A percentile compares a stretch with the other conserved stretches of the same genome.
These are phyloP conservation scores for Boletales sp. DNA, from an alignment of 768 basidiomycete genomes.

Conservation along the genomic window DNA sequence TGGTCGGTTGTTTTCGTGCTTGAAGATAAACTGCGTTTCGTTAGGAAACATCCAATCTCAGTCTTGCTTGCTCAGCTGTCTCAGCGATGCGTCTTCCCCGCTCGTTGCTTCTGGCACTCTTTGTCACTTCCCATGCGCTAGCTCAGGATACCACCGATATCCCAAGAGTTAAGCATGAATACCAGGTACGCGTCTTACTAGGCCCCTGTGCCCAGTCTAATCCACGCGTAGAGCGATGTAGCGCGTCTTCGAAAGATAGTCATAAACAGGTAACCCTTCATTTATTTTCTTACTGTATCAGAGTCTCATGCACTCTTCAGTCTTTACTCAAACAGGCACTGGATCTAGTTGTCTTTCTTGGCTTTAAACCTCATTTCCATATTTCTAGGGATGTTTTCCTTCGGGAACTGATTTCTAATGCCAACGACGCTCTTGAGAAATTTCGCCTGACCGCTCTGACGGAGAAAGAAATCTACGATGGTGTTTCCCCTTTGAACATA, in stretches of 20 bases:
- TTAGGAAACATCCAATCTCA: slow-evolving; percentile 1
- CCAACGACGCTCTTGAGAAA: slow-evolving; percentile 97
- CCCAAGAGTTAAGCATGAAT: slow-evolving; percentile 59
- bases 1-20: background rate
- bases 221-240: slow-evolving; percentile 73
- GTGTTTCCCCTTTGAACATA: slow-evolving; percentile 76
- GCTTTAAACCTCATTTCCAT: slow-evolving; percentile 1
- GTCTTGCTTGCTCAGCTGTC: background rate
- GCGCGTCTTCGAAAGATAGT: slow-evolving; percentile 90
- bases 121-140: slow-evolving; percentile 41
- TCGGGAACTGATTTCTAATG: slow-evolving; percentile 89
- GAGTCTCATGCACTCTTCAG: slow-evolving; percentile 36
- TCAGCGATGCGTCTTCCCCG: slow-evolving; percentile 56
- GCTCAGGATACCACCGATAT: slow-evolving; percentile 44
- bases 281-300: background rate
- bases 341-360: slow-evolving; percentile 5
- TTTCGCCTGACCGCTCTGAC: slow-evolving; percentile 81
- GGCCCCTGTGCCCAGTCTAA: background rate
- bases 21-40: too few relatives aligned
- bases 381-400: slow-evolving; percentile 69
- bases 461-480: slow-evolving; percentile 68
- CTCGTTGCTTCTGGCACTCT: slow-evolving; percentile 47
- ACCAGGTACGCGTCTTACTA: slow-evolving; percentile 50
- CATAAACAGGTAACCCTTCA: slow-evolving; percentile 65
- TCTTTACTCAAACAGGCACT: slow-evolving; percentile 77